Evolutionary conservation across 1,139 yeast species (phyloP).

Genomic region (Geotrichum cucujoidarum): DNA sequence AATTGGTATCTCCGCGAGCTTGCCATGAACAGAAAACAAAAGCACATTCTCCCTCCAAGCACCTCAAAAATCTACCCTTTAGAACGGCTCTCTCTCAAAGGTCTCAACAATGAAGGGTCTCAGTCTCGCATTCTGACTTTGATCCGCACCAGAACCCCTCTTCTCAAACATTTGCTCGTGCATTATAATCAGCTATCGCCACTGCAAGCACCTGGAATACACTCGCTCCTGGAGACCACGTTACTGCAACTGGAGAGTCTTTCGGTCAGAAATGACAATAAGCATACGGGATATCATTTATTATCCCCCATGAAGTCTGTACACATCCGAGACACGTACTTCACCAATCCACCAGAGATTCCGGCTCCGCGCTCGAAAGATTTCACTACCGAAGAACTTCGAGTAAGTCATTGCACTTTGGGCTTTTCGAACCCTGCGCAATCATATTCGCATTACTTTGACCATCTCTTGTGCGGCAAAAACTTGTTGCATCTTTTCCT

Average conservation of each 20-base stretch:
- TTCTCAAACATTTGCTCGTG: neutral
- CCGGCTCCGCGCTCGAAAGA: neutral
- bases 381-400: conserved; percentile 5
- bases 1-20: conserved; percentile 8
- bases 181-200: neutral
- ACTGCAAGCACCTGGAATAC: neutral
- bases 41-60: neutral
- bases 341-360: neutral
- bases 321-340: neutral
- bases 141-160: neutral
- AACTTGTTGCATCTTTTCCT: conserved; percentile 9
- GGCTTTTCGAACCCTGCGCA: neutral
- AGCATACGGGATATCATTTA: neutral
- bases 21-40: neutral
- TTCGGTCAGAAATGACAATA: neutral
- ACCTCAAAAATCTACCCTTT: neutral
- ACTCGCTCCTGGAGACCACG: neutral
- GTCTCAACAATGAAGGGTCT: neutral
- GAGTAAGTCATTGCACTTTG: conserved; percentile 1
- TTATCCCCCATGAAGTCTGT: neutral
- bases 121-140: neutral
- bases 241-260: neutral
- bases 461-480: conserved; percentile 9
- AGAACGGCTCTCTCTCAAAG: neutral
- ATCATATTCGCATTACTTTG: neutral